A percentile compares a stretch with the other conserved stretches of the same genome.
These are phyloP conservation scores for Triticum timopheevii DNA, from an alignment of 176 grass and related monocot species.

Conservation along the genomic window DNA sequence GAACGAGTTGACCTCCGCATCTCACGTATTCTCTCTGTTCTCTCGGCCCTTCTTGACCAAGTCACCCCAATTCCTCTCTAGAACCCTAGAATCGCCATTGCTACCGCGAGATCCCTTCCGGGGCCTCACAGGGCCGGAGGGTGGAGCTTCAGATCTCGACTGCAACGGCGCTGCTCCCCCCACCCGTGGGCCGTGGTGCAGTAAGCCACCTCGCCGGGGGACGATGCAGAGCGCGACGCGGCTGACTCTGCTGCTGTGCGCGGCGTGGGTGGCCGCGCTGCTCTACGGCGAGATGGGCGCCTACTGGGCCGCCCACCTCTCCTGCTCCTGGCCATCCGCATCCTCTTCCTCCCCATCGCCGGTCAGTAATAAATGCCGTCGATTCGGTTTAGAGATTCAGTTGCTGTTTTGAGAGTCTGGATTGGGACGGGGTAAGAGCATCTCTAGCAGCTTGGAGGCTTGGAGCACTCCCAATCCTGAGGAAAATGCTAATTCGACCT, in stretches of 20 bases:
- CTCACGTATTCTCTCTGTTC: too few relatives aligned
- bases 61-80: too few relatives aligned
- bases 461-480: not conserved
- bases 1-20: too few relatives aligned
- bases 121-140: not conserved
- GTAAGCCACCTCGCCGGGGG: not conserved
- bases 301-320: slow-evolving; percentile 74
- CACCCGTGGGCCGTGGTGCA: not conserved
- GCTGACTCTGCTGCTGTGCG: slow-evolving; percentile 77
- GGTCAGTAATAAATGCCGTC: slow-evolving; percentile 30
- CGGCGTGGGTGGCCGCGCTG: slow-evolving; percentile 70
- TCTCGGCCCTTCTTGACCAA: too few relatives aligned
- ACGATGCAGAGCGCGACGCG: slow-evolving; percentile 67
- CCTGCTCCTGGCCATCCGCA: slow-evolving; percentile 75
- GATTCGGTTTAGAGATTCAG: not conserved
- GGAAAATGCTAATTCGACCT: not conserved
- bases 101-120: too few relatives aligned
- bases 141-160: not conserved
- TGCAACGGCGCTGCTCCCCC: not conserved
- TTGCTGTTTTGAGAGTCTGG: not conserved
- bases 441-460: too few relatives aligned
- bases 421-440: not conserved
- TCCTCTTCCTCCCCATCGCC: slow-evolving; percentile 32
- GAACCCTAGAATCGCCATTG: too few relatives aligned
- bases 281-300: slow-evolving; percentile 86